phyloP scores from a whole-genome alignment of 371 early-diverging fungal genomes.

The Saksenaea oblongispora region DNA sequence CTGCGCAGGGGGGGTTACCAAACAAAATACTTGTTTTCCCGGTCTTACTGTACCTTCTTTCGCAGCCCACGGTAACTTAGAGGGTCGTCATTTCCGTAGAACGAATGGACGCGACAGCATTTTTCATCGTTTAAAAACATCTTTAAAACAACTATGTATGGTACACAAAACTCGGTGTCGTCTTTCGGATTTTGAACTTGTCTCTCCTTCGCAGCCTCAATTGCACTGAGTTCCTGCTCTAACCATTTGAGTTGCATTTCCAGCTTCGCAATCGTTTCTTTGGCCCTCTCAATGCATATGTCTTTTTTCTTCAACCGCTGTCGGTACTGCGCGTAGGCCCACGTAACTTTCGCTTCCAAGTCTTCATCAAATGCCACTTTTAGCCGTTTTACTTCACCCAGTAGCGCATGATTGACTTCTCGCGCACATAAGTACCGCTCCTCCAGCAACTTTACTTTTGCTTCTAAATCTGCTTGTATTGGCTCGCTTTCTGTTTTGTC shows the following conservation, averaged over 20 bases:
- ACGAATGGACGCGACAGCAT: neutral
- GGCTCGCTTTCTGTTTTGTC: neutral
- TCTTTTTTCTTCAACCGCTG: neutral
- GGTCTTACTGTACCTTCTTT: neutral
- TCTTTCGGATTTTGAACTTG: neutral
- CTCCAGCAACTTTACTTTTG: neutral
- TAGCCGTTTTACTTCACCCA: neutral
- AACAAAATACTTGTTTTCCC: neutral
- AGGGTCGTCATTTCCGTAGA: neutral
- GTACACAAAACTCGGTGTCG: neutral
- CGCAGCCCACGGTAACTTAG: neutral
- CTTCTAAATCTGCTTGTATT: neutral
- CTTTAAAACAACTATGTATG: neutral
- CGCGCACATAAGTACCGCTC: neutral
- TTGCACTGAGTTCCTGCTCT: neutral
- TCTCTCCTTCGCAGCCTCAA: neutral
- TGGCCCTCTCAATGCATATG: neutral
- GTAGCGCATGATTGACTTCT: neutral
- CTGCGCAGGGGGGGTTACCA: neutral
- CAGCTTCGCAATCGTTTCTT: neutral
- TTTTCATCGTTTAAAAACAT: neutral
- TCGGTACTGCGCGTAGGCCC: neutral
- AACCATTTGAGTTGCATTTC: neutral
- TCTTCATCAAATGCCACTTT: neutral
- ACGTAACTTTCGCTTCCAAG: neutral